These are phyloP conservation scores for Mycena amicta DNA, from an alignment of 768 basidiomycete species.

Conservation along the genomic window DNA sequence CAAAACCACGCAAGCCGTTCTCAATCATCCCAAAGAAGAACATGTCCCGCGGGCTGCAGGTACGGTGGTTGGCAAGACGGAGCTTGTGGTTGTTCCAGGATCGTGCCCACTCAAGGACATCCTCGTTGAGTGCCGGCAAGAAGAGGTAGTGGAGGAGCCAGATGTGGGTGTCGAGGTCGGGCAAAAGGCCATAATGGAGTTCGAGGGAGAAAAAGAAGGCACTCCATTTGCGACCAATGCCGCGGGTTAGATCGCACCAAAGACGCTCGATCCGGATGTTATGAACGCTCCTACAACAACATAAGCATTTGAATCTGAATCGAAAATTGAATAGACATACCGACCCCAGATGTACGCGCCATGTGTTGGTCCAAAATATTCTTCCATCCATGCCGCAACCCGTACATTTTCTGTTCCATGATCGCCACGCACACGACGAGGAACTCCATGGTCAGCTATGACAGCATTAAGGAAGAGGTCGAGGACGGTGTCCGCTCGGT, in stretches of 20 bases:
- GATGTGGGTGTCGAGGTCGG: no score
- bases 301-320: not conserved
- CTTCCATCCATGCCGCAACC: slow-evolving; percentile 8
- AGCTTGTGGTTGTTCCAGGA: no score
- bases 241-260: slow-evolving; percentile 38
- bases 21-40: no score
- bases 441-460: slow-evolving; percentile 29
- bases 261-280: slow-evolving; percentile 33
- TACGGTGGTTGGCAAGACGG: no score
- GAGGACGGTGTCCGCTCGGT: slow-evolving; percentile 41
- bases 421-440: slow-evolving; percentile 30
- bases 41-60: no score
- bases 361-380: not conserved
- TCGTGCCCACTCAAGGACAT: no score
- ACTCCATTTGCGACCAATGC: no score
- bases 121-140: no score
- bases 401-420: slow-evolving; percentile 13
- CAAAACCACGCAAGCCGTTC: no score
- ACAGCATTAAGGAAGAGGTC: slow-evolving; percentile 32
- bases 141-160: no score
- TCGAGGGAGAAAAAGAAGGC: no score
- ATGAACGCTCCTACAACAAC: slow-evolving; percentile 19
- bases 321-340: not conserved
- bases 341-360: slow-evolving; percentile 12
- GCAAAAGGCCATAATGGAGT: no score